Conservation (phyloP, 257 asterid genomes). For the Jaltomata sinuosa region DNA sequence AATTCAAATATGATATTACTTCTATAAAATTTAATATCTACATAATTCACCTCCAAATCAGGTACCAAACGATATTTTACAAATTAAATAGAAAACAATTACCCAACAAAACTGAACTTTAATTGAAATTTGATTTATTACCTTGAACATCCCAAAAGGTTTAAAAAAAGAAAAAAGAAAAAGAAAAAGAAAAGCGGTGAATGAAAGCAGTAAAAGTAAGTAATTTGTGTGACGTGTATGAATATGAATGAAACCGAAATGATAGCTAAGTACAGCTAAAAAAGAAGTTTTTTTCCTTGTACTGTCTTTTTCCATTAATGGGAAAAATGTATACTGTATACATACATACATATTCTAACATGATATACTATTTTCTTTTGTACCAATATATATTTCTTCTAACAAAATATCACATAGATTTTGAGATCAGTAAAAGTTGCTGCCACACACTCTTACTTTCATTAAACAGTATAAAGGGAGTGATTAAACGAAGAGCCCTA, state of each 20-base stretch:
- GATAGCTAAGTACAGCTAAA: constrained; percentile 10
- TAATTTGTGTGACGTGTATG: constrained; percentile 4
- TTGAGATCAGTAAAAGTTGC: neutral
- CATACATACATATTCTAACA: neutral
- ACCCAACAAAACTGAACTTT: too few relatives aligned
- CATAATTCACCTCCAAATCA: too few relatives aligned
- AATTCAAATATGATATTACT: too few relatives aligned
- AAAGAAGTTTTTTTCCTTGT: constrained; percentile 10
- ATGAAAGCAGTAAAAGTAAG: neutral
- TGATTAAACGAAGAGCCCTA: neutral
- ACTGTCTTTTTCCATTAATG: constrained; percentile 15
- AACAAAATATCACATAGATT: neutral
- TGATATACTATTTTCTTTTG: neutral
- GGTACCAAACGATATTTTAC: too few relatives aligned
- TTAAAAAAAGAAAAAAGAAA: too few relatives aligned
- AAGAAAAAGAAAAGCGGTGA: neutral
- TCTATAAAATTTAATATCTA: too few relatives aligned
- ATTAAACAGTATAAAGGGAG: neutral
- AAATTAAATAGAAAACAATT: too few relatives aligned
- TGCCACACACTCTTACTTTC: neutral
- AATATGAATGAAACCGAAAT: constrained; percentile 2
- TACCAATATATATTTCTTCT: neutral
- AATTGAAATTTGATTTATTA: neutral
- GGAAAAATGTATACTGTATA: neutral
- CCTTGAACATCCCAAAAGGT: neutral